Evolutionary conservation across 495 filamentous ascomycete genomes (phyloP).

Genomic region (Bryoglossum gracile): DNA sequence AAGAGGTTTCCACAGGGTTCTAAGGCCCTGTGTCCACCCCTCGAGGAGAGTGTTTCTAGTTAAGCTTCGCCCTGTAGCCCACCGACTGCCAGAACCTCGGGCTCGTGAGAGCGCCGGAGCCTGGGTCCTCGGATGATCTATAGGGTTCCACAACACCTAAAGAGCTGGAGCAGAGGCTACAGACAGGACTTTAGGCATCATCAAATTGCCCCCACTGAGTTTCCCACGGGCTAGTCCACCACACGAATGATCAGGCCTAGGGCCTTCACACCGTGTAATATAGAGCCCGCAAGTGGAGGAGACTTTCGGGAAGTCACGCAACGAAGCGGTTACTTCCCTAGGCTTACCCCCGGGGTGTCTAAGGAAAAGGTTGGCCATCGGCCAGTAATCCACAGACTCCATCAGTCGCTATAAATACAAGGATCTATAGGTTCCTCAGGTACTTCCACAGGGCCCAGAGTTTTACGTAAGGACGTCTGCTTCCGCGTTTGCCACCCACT

Average conservation of each 20-base stretch:
- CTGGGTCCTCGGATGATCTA: background rate
- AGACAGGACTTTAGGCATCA: slow-evolving; percentile 22
- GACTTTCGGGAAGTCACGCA: slow-evolving; percentile 24
- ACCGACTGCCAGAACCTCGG: slow-evolving; percentile 4
- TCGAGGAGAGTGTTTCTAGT: too few species aligned
- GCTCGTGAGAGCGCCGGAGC: background rate
- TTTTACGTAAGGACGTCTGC: background rate
- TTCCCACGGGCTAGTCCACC: slow-evolving; percentile 34
- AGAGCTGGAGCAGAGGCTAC: slow-evolving; percentile 21
- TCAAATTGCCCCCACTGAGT: slow-evolving; percentile 45
- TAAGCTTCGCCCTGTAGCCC: too few species aligned
- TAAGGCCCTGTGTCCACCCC: too few species aligned
- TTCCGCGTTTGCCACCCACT: background rate
- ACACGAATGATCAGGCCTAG: slow-evolving; percentile 17
- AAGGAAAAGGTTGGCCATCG: slow-evolving; percentile 32
- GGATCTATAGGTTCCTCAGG: background rate
- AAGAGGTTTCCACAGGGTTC: slow-evolving; percentile 6
- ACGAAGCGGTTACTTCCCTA: slow-evolving; percentile 30
- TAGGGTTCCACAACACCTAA: background rate
- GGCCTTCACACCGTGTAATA: slow-evolving; percentile 21
- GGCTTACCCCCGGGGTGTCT: slow-evolving; percentile 36
- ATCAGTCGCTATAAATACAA: slow-evolving; percentile 22
- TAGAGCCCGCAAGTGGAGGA: slow-evolving; percentile 35
- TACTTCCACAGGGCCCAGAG: background rate
- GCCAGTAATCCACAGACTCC: slow-evolving; percentile 49